Evolutionary conservation across 2,329 filamentous ascomycete genomes (phyloP).

Genomic region (Aspergillus hiratsukae): DNA sequence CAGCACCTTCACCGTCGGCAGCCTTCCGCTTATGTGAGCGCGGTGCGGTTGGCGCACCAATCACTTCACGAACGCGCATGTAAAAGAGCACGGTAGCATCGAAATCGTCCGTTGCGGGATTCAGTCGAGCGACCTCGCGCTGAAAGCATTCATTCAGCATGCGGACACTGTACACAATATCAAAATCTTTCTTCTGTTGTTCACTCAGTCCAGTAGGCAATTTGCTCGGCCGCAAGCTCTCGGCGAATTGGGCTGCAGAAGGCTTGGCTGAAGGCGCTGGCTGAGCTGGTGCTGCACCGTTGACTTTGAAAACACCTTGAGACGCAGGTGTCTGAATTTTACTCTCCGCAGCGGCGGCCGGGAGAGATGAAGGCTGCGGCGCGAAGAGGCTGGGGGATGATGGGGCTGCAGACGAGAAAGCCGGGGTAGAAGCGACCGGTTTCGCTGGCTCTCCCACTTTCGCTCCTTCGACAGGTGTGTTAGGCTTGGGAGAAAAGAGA

Average conservation of each 20-base stretch:
- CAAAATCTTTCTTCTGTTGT: slow-evolving; percentile 15
- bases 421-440: slow-evolving; percentile 8
- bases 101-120: slow-evolving; percentile 32
- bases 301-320: slow-evolving; percentile 12
- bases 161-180: slow-evolving; percentile 27
- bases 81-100: slow-evolving; percentile 36
- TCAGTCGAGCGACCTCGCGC: slow-evolving; percentile 24
- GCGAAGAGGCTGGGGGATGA: slow-evolving; percentile 2
- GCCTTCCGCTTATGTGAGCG: slow-evolving; percentile 26
- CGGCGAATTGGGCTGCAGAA: slow-evolving; percentile 3
- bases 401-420: slow-evolving; percentile 11
- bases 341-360: slow-evolving; percentile 6
- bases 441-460: slow-evolving; percentile 10
- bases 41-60: slow-evolving; percentile 31
- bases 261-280: slow-evolving; percentile 2
- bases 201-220: slow-evolving; percentile 16
- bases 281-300: slow-evolving; percentile 5
- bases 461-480: slow-evolving; percentile 6
- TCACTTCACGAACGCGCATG: slow-evolving; percentile 32
- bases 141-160: slow-evolving; percentile 34
- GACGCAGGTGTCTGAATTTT: slow-evolving; percentile 7
- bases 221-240: slow-evolving; percentile 13
- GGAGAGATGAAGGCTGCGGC: slow-evolving; percentile 5
- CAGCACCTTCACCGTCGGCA: slow-evolving; percentile 13
- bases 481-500: slow-evolving; percentile 16